Evolutionary conservation across 2,329 filamentous ascomycete genomes (phyloP), one percentile per base, ranked within the genome.

Genomic region (Exophiala sp.): DNA sequence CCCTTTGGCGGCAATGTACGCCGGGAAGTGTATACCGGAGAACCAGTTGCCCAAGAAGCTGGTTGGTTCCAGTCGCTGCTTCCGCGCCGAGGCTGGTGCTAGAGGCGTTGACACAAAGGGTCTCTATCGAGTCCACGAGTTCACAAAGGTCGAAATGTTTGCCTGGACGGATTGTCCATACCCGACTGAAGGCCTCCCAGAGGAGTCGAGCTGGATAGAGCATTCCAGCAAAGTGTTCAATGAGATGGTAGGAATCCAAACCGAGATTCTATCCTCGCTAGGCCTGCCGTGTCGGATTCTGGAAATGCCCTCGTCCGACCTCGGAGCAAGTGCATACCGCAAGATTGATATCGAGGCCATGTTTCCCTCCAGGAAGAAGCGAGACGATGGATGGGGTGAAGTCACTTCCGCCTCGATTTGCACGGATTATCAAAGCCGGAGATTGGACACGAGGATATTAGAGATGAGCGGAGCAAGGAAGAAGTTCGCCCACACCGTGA

Each of bases 101-200:
- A 78, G 91, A 32, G 93, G 93, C 23, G 83, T 85, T 19, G 88
- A 93, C 60, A 95, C 90, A 1, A 96, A 95, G 70, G 93, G 93
- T 3, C 73, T 98, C 1, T 98, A 97, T 70, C 85, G 93, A 22
- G 93, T 98, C 2, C 93, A 98, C 69, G 93, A 98, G 69, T 98
- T 98, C 70, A 95, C 89, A 22, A 98, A 98, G 67, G 91, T 98
- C 0, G 93, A 98, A 69, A 83, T 98, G 75, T 97, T 98, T 65
- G 89, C 86, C 0, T 98, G 93, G 93, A 85, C 88, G 3, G 62
- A 76, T 23, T 65, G 61, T 29, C 81, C 86, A 1, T 75, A 80
- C 24, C 64, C 53, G 13, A 50, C 60, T 9, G 48, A 43, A 38
- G 39, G 40, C 3, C 16, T 53, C 5, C 21, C 40, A 43, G 30